A percentile compares a stretch with the other conserved stretches of the same genome.
phyloP scores from a whole-genome alignment of 1,139 yeast genomes.

The Wickerhamomyces sp. region DNA sequence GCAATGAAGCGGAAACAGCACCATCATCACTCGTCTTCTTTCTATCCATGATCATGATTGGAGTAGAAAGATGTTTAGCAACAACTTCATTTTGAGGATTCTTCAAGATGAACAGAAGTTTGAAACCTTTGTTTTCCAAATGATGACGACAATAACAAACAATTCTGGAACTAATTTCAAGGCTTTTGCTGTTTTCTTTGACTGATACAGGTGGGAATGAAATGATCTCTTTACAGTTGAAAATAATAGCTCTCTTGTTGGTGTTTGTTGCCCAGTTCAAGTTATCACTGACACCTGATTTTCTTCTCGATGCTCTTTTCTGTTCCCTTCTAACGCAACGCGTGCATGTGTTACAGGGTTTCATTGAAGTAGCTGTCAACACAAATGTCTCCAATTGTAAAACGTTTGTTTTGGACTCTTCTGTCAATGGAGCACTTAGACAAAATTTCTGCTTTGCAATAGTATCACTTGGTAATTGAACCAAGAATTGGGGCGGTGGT shows the following conservation, averaged over 20 bases:
- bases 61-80: slow-evolving; percentile 66
- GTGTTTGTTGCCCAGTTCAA: slow-evolving; percentile 72
- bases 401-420: slow-evolving; percentile 47
- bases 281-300: slow-evolving; percentile 63
- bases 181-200: slow-evolving; percentile 32
- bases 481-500: slow-evolving; percentile 61
- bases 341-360: slow-evolving; percentile 72
- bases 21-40: slow-evolving; percentile 35
- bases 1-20: slow-evolving; percentile 8
- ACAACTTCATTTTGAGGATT: slow-evolving; percentile 56
- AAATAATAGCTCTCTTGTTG: slow-evolving; percentile 77
- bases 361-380: slow-evolving; percentile 37
- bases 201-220: slow-evolving; percentile 61
- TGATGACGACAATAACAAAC: slow-evolving; percentile 97
- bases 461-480: slow-evolving; percentile 81
- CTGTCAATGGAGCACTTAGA: slow-evolving; percentile 37
- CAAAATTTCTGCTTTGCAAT: slow-evolving; percentile 84
- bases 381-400: slow-evolving; percentile 65
- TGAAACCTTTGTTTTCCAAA: slow-evolving; percentile 75
- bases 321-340: slow-evolving; percentile 90
- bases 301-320: slow-evolving; percentile 86
- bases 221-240: slow-evolving; percentile 84
- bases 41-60: slow-evolving; percentile 90
- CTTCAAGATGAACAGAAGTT: slow-evolving; percentile 62
- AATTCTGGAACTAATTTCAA: slow-evolving; percentile 79